These are phyloP conservation scores for Spathaspora hagerdaliae DNA, from an alignment of 805 yeast species.

Conservation along the genomic window DNA sequence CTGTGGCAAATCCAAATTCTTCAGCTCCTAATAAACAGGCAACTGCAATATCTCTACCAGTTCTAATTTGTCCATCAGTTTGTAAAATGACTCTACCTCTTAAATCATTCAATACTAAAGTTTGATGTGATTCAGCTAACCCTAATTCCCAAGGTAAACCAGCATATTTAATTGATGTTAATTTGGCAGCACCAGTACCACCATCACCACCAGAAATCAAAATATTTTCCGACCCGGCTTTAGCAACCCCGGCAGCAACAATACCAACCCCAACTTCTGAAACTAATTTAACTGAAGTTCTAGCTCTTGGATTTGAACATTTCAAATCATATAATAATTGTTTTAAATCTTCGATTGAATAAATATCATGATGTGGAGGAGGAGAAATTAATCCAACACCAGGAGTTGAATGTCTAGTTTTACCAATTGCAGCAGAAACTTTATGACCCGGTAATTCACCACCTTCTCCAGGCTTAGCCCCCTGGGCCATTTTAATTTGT, in stretches of 20 bases:
- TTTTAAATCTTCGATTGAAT: constrained; percentile 95
- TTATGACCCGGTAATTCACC: constrained; percentile 97
- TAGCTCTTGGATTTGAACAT: constrained; percentile 95
- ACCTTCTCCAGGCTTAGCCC: constrained; percentile 99
- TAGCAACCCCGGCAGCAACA: constrained; percentile 98
- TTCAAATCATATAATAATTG: constrained; percentile 95
- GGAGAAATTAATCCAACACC: constrained; percentile 97
- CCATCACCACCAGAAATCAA: constrained; percentile 97
- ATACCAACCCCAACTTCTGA: constrained; percentile 99
- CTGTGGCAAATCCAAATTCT: constrained; percentile 97
- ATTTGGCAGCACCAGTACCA: constrained; percentile 99
- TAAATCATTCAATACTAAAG: constrained; percentile 89
- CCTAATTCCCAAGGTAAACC: constrained; percentile 99
- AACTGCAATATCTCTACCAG: constrained; percentile 95
- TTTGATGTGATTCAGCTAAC: constrained; percentile 96
- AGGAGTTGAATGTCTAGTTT: constrained; percentile 93
- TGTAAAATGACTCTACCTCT: constrained; percentile 94
- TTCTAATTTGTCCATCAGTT: constrained; percentile 97
- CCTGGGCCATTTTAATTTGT: constrained; percentile 98
- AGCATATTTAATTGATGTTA: constrained; percentile 95
- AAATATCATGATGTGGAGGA: constrained; percentile 98
- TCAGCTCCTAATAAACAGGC: constrained; percentile 97
- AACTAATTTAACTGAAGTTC: constrained; percentile 93
- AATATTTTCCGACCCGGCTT: constrained; percentile 97
- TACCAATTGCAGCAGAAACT: constrained; percentile 83